Evolutionary conservation across 768 basidiomycete genomes (phyloP).

Genomic region (Polyporus arcularius): DNA sequence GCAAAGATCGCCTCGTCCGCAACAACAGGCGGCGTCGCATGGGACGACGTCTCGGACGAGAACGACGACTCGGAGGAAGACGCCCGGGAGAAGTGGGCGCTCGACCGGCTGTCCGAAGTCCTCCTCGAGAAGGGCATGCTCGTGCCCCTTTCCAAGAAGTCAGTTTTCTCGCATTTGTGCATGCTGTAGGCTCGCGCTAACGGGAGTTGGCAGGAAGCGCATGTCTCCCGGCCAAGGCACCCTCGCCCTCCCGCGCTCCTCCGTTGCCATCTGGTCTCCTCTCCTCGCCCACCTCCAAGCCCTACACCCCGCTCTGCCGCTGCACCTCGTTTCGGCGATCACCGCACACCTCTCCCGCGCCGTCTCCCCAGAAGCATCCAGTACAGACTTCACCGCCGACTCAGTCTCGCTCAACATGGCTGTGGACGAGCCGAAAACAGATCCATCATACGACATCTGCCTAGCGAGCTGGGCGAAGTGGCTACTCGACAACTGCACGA

Average conservation of each 20-base stretch:
- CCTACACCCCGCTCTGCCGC: conserved; percentile 57
- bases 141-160: conserved; percentile 88
- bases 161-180: conserved; percentile 19
- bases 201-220: conserved; percentile 3
- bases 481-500: conserved; percentile 44
- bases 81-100: conserved; percentile 61
- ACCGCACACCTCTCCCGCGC: conserved; percentile 34
- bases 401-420: conserved; percentile 4
- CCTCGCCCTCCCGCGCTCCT: conserved; percentile 53
- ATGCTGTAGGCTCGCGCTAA: too few relatives aligned
- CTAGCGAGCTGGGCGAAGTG: conserved; percentile 73
- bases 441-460: conserved; percentile 54
- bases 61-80: conserved; percentile 39
- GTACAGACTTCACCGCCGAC: conserved; percentile 6
- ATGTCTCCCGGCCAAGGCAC: conserved; percentile 28
- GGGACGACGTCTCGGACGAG: conserved; percentile 36
- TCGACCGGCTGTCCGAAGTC: conserved; percentile 65
- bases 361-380: background rate
- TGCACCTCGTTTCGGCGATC: conserved; percentile 49
- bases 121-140: conserved; percentile 73
- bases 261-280: conserved; percentile 63
- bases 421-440: conserved; percentile 27
- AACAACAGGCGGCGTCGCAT: conserved; percentile 47
- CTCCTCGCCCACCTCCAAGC: conserved; percentile 58
- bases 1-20: conserved; percentile 61